Evolutionary conservation across 371 early-diverging fungal species (phyloP), one percentile per base, ranked within the genome.

Genomic region (Rhizopus stolonifer): DNA sequence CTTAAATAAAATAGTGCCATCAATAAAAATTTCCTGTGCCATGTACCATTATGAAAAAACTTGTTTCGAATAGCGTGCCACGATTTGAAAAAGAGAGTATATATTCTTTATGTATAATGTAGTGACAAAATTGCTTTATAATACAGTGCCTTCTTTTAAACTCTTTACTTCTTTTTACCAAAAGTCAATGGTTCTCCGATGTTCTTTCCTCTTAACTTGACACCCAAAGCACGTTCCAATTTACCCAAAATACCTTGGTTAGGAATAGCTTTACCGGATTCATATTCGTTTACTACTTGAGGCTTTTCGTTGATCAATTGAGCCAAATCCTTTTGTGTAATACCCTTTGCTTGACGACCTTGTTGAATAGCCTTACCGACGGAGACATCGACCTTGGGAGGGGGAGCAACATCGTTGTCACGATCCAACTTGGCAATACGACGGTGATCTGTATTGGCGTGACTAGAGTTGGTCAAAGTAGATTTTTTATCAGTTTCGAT

Each of bases 291-390:
- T 61, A 78, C 87, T 55, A 88, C 82, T 56, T 84, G 87, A 62
- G 85, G 85, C 81, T 90, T 91, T 62, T 93, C 93, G 51, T 90
- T 91, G 49, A 92, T 82, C 62, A 73, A 71, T 53, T 77, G 85
- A 44, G 89, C 95, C 23, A 96, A 79, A 17, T 94, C 92, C 87
- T 95, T 95, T 68, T 98, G 96, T 18, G 90, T 93, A 66, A 88
- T 43, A 4, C 74, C 69, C 80, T 90, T 88, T 2, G 80, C 89
- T 57, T 80, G 77, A 49, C 96, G 85, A 9, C 83, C 94, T 63
- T 88, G 80, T 61, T 83, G 83, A 61, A 98, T 93, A 6, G 94
- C 91, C 65, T 88, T 88, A 55, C 89, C 89, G 19, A 95, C 91
- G 46, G 83, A 77, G 8, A 88, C 66, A 42, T 85, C 81, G 2